Conservation (phyloP, 345 rosid genomes). For the Syzygium jambos region DNA sequence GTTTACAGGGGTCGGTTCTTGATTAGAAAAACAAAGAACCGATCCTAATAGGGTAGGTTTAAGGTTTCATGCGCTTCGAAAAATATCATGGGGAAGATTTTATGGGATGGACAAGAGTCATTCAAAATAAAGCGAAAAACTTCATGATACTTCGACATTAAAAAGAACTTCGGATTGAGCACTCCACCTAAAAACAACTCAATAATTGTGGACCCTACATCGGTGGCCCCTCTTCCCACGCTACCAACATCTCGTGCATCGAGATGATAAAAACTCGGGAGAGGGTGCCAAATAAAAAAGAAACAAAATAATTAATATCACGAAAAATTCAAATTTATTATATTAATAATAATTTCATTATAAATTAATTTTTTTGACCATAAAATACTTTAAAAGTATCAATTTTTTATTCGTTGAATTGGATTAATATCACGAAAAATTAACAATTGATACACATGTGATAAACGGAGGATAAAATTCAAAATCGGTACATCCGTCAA, state of each 20-base stretch:
- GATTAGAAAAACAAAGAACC: background rate
- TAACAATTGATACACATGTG: too few species aligned
- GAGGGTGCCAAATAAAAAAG: background rate
- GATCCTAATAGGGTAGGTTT: background rate
- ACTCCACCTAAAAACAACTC: background rate
- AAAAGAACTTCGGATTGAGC: background rate
- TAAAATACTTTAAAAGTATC: too few species aligned
- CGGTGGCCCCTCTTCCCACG: background rate
- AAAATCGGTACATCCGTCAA: too few species aligned
- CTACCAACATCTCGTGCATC: background rate
- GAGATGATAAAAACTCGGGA: background rate
- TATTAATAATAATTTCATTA: too few species aligned
- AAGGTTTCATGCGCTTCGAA: background rate
- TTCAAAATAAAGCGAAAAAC: background rate
- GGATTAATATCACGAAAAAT: too few species aligned
- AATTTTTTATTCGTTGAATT: too few species aligned
- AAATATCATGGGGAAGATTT: accelerated
- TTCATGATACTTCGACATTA: background rate
- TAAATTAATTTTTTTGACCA: too few species aligned
- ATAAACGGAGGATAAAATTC: too few species aligned
- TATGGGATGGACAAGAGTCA: background rate
- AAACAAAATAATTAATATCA: too few species aligned
- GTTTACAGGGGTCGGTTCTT: too few species aligned
- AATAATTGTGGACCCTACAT: background rate
- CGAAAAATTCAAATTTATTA: too few species aligned